Conservation (phyloP, 2,329 filamentous ascomycete genomes). For the Diaporthe citrichinensis region DNA sequence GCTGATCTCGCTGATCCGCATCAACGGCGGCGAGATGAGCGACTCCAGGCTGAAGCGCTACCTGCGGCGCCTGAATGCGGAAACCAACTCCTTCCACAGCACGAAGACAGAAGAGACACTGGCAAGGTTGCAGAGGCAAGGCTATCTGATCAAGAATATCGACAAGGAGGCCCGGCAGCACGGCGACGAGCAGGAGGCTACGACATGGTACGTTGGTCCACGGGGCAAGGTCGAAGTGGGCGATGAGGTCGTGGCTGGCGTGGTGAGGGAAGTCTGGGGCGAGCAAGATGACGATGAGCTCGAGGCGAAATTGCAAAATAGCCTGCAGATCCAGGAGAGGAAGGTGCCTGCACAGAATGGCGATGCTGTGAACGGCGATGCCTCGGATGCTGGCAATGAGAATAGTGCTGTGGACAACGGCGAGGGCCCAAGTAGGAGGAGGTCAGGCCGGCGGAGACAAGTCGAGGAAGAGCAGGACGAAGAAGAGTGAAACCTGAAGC, state of each 20-base stretch:
- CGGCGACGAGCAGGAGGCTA: conserved; percentile 77
- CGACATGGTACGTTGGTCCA: conserved; percentile 88
- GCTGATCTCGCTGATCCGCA: conserved; percentile 81
- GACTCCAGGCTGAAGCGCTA: conserved; percentile 85
- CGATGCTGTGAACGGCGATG: conserved; percentile 43
- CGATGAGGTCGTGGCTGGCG: conserved; percentile 78
- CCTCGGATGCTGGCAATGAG: conserved; percentile 7
- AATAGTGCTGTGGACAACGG: conserved; percentile 26
- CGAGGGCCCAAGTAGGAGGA: conserved; percentile 29
- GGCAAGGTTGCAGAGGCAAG: conserved; percentile 82
- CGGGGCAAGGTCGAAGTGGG: conserved; percentile 89
- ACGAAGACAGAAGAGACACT: conserved; percentile 84
- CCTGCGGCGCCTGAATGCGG: conserved; percentile 80
- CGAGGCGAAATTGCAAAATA: conserved; percentile 72
- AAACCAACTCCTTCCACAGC: conserved; percentile 77
- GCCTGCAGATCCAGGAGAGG: conserved; percentile 66
- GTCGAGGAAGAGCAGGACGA: conserved; percentile 30
- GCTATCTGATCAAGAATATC: conserved; percentile 82
- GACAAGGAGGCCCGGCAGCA: conserved; percentile 68
- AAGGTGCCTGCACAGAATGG: conserved; percentile 42
- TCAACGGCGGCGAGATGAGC: conserved; percentile 80
- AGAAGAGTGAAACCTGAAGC: conserved; percentile 13
- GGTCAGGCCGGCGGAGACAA: conserved; percentile 28
- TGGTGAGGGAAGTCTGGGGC: conserved; percentile 75
- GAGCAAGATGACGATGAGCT: conserved; percentile 62